Evolutionary conservation across 768 basidiomycete species (phyloP).

Genomic region (Russula abietina): DNA sequence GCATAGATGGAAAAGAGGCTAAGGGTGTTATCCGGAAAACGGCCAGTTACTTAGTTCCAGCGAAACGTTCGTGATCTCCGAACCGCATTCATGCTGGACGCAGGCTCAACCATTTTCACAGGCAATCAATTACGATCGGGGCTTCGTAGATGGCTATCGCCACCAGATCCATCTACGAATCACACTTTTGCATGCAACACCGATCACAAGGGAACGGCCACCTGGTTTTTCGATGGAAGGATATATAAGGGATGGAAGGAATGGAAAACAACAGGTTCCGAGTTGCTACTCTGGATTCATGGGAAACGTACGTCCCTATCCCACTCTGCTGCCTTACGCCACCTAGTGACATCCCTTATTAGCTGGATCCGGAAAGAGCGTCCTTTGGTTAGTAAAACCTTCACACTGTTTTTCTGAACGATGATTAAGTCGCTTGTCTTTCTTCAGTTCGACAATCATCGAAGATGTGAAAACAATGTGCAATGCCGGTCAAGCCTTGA

Average conservation of each 20-base stretch:
- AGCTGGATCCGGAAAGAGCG: conserved; percentile 13
- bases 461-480: neutral
- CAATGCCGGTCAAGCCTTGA: neutral
- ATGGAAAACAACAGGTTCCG: neutral
- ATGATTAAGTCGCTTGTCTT: neutral
- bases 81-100: too few species aligned
- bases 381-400: conserved; percentile 2
- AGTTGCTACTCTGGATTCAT: conserved; percentile 1
- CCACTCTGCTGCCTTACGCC: neutral
- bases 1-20: too few species aligned
- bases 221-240: conserved; percentile 2
- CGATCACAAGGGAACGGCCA: neutral
- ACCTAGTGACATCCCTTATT: neutral
- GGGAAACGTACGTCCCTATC: conserved; percentile 1
- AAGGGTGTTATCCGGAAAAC: too few species aligned
- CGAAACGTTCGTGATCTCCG: neutral
- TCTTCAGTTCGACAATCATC: conserved; percentile 5
- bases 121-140: neutral
- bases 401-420: too few species aligned
- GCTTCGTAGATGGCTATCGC: conserved; percentile 3
- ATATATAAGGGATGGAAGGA: neutral
- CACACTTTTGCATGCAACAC: neutral
- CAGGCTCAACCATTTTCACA: neutral
- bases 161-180: conserved; percentile 2
- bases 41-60: too few species aligned